Percentiles rank a stretch among this genome's conserved stretches.
These are phyloP conservation scores for Grosmannia clavigera DNA, from an alignment of 2,329 filamentous ascomycete genomes.

Conservation along the genomic window DNA sequence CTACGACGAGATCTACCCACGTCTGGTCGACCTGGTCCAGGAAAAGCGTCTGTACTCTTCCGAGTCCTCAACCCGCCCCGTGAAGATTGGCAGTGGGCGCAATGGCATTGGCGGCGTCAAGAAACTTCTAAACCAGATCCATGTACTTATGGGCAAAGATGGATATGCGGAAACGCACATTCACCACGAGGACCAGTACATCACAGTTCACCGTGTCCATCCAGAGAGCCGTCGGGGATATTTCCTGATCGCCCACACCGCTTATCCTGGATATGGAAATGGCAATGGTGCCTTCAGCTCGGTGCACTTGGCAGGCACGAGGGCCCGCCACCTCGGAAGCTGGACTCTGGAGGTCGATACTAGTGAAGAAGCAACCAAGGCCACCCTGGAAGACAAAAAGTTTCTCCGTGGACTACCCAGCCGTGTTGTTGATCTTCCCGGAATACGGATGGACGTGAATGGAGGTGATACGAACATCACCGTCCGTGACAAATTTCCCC, in stretches of 20 bases:
- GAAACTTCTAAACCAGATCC: constrained; percentile 87
- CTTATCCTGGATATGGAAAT: constrained; percentile 81
- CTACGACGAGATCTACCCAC: constrained; percentile 92
- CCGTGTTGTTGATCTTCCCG: constrained; percentile 60
- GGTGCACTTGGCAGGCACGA: constrained; percentile 71
- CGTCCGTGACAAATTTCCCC: constrained; percentile 73
- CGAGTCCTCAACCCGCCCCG: constrained; percentile 42
- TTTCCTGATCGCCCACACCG: constrained; percentile 91
- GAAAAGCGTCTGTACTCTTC: constrained; percentile 79
- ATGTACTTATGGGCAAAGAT: constrained; percentile 89
- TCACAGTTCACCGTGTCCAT: constrained; percentile 91
- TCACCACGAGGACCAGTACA: constrained; percentile 90
- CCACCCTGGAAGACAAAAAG: constrained; percentile 54
- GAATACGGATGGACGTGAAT: constrained; percentile 59
- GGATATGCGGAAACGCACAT: constrained; percentile 93
- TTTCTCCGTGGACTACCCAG: constrained; percentile 75
- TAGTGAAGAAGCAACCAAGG: constrained; percentile 54
- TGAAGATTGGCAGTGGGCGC: constrained; percentile 57
- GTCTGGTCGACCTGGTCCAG: constrained; percentile 82
- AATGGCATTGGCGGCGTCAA: constrained; percentile 84
- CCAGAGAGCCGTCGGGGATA: constrained; percentile 86
- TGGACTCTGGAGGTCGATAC: constrained; percentile 87
- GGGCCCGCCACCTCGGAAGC: constrained; percentile 73
- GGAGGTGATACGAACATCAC: constrained; percentile 67
- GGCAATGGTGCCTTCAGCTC: constrained; percentile 71